Percentiles rank a stretch among this genome's conserved stretches.
These are phyloP conservation scores for Aspergillus floridensis DNA, from an alignment of 2,329 filamentous ascomycete genomes.

Conservation along the genomic window DNA sequence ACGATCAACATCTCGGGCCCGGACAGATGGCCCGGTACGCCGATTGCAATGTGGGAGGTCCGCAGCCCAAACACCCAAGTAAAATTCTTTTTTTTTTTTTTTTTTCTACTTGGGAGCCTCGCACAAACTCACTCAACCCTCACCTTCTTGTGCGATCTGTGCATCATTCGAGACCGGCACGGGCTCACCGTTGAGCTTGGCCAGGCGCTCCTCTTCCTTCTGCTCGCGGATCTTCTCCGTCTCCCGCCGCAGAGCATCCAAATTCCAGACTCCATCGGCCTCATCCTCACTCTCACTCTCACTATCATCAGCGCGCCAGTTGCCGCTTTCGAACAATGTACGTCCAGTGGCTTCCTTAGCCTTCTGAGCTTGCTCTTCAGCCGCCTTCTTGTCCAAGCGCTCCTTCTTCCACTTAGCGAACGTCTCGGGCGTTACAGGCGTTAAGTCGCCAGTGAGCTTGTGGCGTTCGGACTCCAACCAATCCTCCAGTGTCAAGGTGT, in stretches of 20 bases:
- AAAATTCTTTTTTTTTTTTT: too few species aligned
- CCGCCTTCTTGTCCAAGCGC: slow-evolving; percentile 89
- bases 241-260: slow-evolving; percentile 78
- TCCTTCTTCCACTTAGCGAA: slow-evolving; percentile 98
- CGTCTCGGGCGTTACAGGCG: slow-evolving; percentile 85
- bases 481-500: slow-evolving; percentile 93
- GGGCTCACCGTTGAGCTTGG: slow-evolving; percentile 32
- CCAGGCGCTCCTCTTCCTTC: slow-evolving; percentile 73
- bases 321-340: slow-evolving; percentile 93
- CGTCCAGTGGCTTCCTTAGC: slow-evolving; percentile 95
- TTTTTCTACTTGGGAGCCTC: slow-evolving; percentile 19
- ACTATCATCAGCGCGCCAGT: slow-evolving; percentile 70
- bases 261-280: slow-evolving; percentile 61
- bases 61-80: slow-evolving; percentile 29
- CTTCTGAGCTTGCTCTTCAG: slow-evolving; percentile 83
- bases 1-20: slow-evolving; percentile 22
- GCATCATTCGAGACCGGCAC: slow-evolving; percentile 21
- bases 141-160: slow-evolving; percentile 23
- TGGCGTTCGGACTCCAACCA: slow-evolving; percentile 95
- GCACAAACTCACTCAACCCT: slow-evolving; percentile 24
- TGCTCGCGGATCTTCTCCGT: slow-evolving; percentile 71
- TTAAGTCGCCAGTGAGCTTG: slow-evolving; percentile 87
- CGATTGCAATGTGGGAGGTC: slow-evolving; percentile 23
- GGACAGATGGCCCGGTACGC: slow-evolving; percentile 18
- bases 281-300: slow-evolving; percentile 60